Evolutionary conservation across 2,329 filamentous ascomycete genomes (phyloP).

Genomic region (Orbilia ellipsospora): DNA sequence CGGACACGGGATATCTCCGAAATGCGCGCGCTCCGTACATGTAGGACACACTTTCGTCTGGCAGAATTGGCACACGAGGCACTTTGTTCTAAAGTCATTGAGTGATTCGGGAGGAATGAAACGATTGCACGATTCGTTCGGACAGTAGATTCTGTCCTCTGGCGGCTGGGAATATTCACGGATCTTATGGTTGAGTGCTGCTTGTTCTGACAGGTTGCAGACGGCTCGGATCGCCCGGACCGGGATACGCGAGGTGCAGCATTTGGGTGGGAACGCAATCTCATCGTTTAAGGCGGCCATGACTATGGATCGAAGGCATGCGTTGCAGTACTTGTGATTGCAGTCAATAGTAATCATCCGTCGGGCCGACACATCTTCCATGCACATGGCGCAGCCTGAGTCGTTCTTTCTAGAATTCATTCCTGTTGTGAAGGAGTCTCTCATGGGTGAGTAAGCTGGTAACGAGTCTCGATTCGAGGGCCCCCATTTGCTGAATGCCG

Average conservation of each 20-base stretch:
- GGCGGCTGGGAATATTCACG: conserved; percentile 49
- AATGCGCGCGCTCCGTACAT: conserved; percentile 30
- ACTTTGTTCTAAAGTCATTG: conserved; percentile 50
- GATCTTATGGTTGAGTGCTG: conserved; percentile 48
- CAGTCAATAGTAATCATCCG: conserved; percentile 45
- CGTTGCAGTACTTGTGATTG: conserved; percentile 45
- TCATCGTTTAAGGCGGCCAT: conserved; percentile 49
- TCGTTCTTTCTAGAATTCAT: conserved; percentile 41
- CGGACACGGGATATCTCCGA: conserved; percentile 36
- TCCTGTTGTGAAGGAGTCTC: conserved; percentile 40
- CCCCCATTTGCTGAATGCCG: conserved; percentile 50
- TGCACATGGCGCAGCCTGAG: conserved; percentile 44
- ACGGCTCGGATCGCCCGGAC: conserved; percentile 32
- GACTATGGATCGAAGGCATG: conserved; percentile 47
- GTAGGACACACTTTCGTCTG: conserved; percentile 46
- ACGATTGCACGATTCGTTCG: conserved; percentile 23
- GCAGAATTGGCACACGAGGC: conserved; percentile 51
- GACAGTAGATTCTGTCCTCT: conserved; percentile 45
- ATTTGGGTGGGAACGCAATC: conserved; percentile 51
- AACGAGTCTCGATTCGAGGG: conserved; percentile 45
- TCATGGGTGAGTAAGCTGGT: conserved; percentile 51
- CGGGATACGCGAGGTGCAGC: conserved; percentile 47
- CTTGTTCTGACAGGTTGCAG: conserved; percentile 48
- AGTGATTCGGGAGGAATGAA: conserved; percentile 48
- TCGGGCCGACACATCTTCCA: conserved; percentile 44